Base-by-base conservation (phyloP, 139 green algal genomes). In the Ulvella scutata region DNA sequence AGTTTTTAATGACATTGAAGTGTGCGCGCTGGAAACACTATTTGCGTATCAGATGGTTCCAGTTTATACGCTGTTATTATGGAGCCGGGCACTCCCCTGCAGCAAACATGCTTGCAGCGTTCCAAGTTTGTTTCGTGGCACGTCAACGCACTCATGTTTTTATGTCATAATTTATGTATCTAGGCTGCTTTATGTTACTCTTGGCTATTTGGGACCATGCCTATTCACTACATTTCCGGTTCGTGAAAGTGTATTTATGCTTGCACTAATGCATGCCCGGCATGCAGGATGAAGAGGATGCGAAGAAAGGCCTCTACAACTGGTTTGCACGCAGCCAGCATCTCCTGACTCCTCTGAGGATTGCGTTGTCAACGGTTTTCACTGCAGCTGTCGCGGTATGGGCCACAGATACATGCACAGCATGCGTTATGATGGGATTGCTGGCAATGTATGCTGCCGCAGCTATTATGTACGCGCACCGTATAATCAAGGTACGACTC, bases 231-330 rank as follows among this genome's bases (percentile, higher is more conserved):
- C n/a, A n/a, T n/a, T n/a, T n/a, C n/a, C n/a, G n/a, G n/a, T n/a
- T n/a, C n/a, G n/a, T n/a, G n/a, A n/a, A n/a, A n/a, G n/a, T n/a
- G n/a, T n/a, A n/a, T n/a, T n/a, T n/a, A n/a, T n/a, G n/a, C n/a
- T n/a, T n/a, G n/a, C n/a, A n/a, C n/a, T n/a, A n/a, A n/a, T n/a
- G n/a, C 72, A 28, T 38, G 23, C 72, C 59, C 36, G 36, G 23
- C 36, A 13, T 13, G 10, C 78, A 87, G 76, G 80, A 85, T 37
- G 82, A 83, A 10, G 80, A 87, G 51, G 81, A 88, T 74, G 83
- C 83, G 3, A 88, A 88, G 77, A 40, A 75, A 4, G 83, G 83
- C 2, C 73, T 88, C 43, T 88, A 88, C 79, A 88, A 88, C 77
- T 85, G 79, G 61, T 79, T 86, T 51, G 81, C 83, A 0, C 28